Evolutionary conservation across 192 early-diverging fungal species (phyloP).

Genomic region (Endogone sp.): DNA sequence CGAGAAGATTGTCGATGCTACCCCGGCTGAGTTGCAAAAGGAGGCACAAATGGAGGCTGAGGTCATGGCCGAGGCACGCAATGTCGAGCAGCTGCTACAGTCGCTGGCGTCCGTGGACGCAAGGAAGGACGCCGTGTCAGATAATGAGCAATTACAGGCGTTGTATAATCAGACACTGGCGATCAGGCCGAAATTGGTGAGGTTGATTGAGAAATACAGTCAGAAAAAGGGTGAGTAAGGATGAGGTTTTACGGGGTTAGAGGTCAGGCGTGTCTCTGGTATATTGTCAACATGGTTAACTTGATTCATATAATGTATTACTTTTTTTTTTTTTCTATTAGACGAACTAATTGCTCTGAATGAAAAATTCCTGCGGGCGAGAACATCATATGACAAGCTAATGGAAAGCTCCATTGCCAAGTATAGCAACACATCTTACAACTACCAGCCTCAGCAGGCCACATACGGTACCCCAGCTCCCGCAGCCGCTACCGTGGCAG

Average conservation of each 20-base stretch:
- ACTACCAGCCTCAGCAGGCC: background rate
- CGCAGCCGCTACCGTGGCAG: constrained; percentile 15
- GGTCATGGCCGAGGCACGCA: constrained; percentile 66
- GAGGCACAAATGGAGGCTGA: constrained; percentile 62
- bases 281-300: background rate
- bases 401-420: constrained; percentile 62
- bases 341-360: constrained; percentile 72
- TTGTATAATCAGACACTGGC: constrained; percentile 77
- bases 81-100: constrained; percentile 74
- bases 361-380: constrained; percentile 69
- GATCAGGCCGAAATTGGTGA: constrained; percentile 83
- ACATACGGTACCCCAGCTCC: constrained; percentile 8
- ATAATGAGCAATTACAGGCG: constrained; percentile 82
- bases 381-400: constrained; percentile 69
- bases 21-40: constrained; percentile 41
- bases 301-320: background rate
- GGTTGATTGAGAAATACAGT: constrained; percentile 77
- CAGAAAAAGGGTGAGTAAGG: constrained; percentile 70
- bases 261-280: background rate
- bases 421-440: constrained; percentile 37
- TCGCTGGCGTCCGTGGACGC: constrained; percentile 78
- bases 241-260: constrained; percentile 1
- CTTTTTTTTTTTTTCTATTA: constrained; percentile 20
- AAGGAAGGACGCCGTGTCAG: constrained; percentile 74
- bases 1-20: constrained; percentile 61